Percentiles rank a stretch among this genome's conserved stretches.
Evolutionary conservation across 1,139 yeast genomes (phyloP).

Genomic region (Pichia sp.): DNA sequence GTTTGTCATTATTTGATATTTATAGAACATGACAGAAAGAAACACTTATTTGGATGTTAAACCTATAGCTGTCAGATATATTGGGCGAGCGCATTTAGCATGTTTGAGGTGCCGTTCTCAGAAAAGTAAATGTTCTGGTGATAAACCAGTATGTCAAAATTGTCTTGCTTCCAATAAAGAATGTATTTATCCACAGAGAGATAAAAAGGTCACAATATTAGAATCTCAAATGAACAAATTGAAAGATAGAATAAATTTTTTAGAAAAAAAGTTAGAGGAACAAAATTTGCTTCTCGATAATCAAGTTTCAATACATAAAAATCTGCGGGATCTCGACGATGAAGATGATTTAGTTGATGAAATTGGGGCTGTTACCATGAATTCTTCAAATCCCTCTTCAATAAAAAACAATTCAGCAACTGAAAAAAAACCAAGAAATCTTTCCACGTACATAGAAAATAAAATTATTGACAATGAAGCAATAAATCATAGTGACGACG

Average conservation of each 20-base stretch:
- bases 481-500: background rate
- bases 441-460: background rate
- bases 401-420: background rate
- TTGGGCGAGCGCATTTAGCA: conserved; percentile 24
- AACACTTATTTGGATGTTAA: background rate
- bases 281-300: background rate
- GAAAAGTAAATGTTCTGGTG: conserved; percentile 37
- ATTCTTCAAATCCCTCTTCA: background rate
- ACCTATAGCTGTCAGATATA: conserved; percentile 2
- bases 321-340: background rate
- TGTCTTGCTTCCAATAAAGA: conserved; percentile 23
- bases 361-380: background rate
- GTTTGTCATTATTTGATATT: background rate
- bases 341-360: background rate
- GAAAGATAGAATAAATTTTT: conserved; percentile 32
- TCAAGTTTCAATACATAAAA: background rate
- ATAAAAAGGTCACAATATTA: conserved; percentile 42
- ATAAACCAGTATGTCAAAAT: conserved; percentile 12
- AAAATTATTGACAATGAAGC: background rate
- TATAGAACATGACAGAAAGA: background rate
- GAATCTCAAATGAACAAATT: conserved; percentile 41
- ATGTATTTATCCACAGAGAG: conserved; percentile 42
- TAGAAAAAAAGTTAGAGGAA: conserved; percentile 25
- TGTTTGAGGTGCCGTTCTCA: conserved; percentile 30
- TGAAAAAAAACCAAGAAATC: no score